Evolutionary conservation across 768 basidiomycete genomes (phyloP).

Genomic region (Lentinula raphanica): DNA sequence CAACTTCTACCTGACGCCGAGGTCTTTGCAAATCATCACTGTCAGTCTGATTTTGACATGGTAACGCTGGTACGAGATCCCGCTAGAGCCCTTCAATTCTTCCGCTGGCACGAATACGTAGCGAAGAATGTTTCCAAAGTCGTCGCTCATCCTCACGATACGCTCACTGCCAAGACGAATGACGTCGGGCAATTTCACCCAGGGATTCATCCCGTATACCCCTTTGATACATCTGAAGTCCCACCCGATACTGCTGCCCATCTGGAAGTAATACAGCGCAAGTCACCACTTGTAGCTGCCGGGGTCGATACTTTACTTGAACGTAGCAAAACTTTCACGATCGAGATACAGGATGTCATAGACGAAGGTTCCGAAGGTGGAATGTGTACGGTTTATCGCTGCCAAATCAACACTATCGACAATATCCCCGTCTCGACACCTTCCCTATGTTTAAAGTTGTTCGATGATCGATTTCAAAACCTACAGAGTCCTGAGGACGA

Average conservation of each 20-base stretch:
- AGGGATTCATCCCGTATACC: constrained; percentile 8
- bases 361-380: constrained; percentile 6
- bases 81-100: constrained; percentile 20
- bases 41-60: constrained; percentile 21
- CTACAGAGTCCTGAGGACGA: no score
- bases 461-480: constrained; percentile 19
- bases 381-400: constrained; percentile 12
- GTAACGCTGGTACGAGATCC: constrained; percentile 18
- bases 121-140: constrained; percentile 10
- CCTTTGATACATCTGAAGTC: constrained; percentile 5
- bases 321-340: constrained; percentile 7
- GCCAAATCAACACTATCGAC: constrained; percentile 17
- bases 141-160: constrained; percentile 14
- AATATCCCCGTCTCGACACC: constrained; percentile 9
- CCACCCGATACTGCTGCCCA: not conserved
- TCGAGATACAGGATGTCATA: not conserved
- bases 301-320: not conserved
- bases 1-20: constrained; percentile 15
- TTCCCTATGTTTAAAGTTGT: constrained; percentile 16
- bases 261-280: not conserved
- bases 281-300: not conserved
- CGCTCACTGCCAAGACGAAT: constrained; percentile 10
- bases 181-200: constrained; percentile 7
- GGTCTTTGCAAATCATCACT: constrained; percentile 16
- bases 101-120: constrained; percentile 21